Conservation (phyloP, 2,329 filamentous ascomycete genomes). For the Gyromitra esculenta region DNA sequence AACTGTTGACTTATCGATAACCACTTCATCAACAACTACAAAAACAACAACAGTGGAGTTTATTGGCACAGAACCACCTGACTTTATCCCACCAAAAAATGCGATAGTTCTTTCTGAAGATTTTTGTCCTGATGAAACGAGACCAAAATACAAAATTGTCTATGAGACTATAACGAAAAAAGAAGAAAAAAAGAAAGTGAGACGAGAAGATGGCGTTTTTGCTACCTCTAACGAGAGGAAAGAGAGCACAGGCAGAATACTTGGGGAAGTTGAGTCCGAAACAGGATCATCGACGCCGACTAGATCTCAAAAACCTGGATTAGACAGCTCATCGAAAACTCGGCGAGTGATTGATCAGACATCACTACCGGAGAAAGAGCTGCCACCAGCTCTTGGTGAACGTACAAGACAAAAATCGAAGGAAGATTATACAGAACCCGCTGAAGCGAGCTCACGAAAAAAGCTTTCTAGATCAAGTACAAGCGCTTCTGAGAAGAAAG, state of each 20-base stretch:
- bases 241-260: constrained; percentile 56
- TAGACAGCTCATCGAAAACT: background rate
- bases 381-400: background rate
- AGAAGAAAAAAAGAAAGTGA: constrained; percentile 45
- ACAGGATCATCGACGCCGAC: constrained; percentile 6
- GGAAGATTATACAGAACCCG: constrained; percentile 18
- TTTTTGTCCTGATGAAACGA: constrained; percentile 45
- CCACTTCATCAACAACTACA: constrained; percentile 69
- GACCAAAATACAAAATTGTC: constrained; percentile 53
- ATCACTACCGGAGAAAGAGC: constrained; percentile 25
- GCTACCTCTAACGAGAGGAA: constrained; percentile 58
- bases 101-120: constrained; percentile 53
- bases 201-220: constrained; percentile 58
- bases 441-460: constrained; percentile 27
- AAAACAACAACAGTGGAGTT: constrained; percentile 74
- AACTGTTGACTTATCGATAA: constrained; percentile 68
- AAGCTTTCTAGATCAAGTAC: constrained; percentile 12
- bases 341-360: constrained; percentile 20
- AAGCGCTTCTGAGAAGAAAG: constrained; percentile 22
- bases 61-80: constrained; percentile 65
- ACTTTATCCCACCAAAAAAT: constrained; percentile 65
- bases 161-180: constrained; percentile 55
- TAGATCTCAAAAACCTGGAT: background rate
- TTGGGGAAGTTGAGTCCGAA: constrained; percentile 33
- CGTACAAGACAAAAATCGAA: constrained; percentile 5